These are phyloP conservation scores for Ilex paraguariensis DNA, from an alignment of 305 asterid species.

Conservation along the genomic window DNA sequence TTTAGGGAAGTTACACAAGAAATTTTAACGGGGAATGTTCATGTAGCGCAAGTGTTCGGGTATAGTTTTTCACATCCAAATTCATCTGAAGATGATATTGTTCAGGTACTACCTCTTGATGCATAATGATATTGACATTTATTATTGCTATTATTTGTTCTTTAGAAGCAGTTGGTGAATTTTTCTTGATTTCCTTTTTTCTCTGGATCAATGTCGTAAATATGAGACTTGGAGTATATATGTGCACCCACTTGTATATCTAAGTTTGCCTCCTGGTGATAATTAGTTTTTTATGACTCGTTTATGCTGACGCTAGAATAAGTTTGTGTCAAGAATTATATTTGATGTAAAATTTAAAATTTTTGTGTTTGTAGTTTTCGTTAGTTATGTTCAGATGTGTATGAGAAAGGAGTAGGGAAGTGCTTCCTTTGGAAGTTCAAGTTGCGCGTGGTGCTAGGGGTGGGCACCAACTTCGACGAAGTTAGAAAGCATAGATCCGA, in stretches of 20 bases:
- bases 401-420: no score
- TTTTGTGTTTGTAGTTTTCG: no score
- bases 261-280: neutral
- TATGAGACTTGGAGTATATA: neutral
- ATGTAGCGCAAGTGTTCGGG: conserved; percentile 18
- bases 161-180: neutral
- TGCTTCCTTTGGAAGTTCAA: no score
- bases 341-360: no score
- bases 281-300: no score
- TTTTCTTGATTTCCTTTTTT: neutral
- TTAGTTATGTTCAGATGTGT: no score
- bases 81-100: conserved; percentile 29
- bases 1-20: conserved; percentile 24
- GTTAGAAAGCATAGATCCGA: no score
- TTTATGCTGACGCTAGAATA: no score
- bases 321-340: no score
- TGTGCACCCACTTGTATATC: neutral
- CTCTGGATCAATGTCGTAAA: neutral
- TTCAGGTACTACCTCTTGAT: conserved; percentile 45
- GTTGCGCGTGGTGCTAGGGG: no score
- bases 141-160: conserved; percentile 10
- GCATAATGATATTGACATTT: conserved; percentile 13
- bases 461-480: no score
- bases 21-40: conserved; percentile 23
- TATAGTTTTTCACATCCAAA: conserved; percentile 28